Conservation (phyloP, 352 stramenopile genomes). For the Phytophthora tubulina region DNA sequence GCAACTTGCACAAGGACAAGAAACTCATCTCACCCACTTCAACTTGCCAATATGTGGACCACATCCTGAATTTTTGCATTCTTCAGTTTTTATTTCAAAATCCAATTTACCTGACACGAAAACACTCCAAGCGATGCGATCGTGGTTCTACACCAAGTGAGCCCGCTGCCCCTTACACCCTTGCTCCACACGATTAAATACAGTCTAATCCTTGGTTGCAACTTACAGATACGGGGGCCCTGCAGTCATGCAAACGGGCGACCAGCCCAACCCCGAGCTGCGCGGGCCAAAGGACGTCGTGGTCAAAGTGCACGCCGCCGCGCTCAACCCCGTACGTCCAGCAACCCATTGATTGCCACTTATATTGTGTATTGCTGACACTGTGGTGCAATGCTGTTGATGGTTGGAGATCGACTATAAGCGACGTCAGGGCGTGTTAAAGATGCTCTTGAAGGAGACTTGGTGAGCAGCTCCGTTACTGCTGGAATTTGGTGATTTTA, state of each 20-base stretch:
- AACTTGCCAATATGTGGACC: neutral
- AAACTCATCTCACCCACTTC: too few species aligned
- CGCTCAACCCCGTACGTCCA: slow-evolving; percentile 64
- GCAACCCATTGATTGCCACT: neutral
- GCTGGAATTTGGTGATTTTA: neutral
- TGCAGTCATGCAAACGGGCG: slow-evolving; percentile 64
- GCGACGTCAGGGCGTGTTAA: slow-evolving; percentile 73
- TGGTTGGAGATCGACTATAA: slow-evolving; percentile 83
- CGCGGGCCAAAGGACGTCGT: slow-evolving; percentile 65
- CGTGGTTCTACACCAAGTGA: slow-evolving; percentile 83
- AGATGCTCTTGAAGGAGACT: slow-evolving; percentile 60
- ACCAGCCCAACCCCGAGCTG: slow-evolving; percentile 61
- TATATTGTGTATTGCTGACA: neutral
- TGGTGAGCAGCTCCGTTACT: slow-evolving; percentile 32
- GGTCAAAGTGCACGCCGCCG: slow-evolving; percentile 69
- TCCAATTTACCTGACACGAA: slow-evolving; percentile 10
- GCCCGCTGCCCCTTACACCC: neutral
- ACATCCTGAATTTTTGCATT: neutral
- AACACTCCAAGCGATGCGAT: slow-evolving; percentile 55
- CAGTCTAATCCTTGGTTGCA: slow-evolving; percentile 8
- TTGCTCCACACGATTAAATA: neutral
- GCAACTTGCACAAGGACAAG: too few species aligned
- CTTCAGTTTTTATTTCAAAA: neutral
- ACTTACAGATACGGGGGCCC: slow-evolving; percentile 65
- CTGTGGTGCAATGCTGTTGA: slow-evolving; percentile 1